A percentile compares a stretch with the other conserved stretches of the same genome.
Evolutionary conservation across 495 filamentous ascomycete species (phyloP).

Genomic region (Patellaria atrata): DNA sequence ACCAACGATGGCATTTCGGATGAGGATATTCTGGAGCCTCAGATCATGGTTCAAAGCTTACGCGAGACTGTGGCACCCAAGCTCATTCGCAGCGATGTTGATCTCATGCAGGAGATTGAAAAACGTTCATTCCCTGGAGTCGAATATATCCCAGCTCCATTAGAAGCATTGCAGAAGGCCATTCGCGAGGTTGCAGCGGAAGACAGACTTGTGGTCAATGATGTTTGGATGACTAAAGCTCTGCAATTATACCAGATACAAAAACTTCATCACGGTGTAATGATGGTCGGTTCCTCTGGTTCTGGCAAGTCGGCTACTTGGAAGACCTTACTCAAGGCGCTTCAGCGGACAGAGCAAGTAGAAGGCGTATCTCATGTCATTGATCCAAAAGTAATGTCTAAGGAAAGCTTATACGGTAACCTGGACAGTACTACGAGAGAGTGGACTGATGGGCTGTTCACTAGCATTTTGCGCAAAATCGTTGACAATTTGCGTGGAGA

Average conservation of each 20-base stretch:
- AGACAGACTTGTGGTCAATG: conserved; percentile 71
- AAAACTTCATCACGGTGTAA: conserved; percentile 93
- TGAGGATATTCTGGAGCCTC: conserved; percentile 74
- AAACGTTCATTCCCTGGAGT: conserved; percentile 79
- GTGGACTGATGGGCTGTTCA: conserved; percentile 98
- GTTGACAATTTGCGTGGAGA: conserved; percentile 97
- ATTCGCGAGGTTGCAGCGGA: conserved; percentile 72
- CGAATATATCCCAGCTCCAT: conserved; percentile 77
- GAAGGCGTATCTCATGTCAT: conserved; percentile 96
- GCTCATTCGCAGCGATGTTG: conserved; percentile 78
- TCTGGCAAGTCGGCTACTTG: conserved; percentile 90
- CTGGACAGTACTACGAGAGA: conserved; percentile 93
- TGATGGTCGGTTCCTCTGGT: conserved; percentile 97
- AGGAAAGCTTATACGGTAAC: conserved; percentile 88
- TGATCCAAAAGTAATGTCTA: conserved; percentile 99
- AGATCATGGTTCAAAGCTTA: conserved; percentile 96
- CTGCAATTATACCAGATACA: conserved; percentile 96
- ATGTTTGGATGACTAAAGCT: conserved; percentile 92
- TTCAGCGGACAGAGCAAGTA: conserved; percentile 77
- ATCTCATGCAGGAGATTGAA: conserved; percentile 76
- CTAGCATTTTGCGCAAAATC: conserved; percentile 92
- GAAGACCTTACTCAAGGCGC: conserved; percentile 83
- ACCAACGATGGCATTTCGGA: conserved; percentile 42
- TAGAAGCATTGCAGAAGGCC: conserved; percentile 61
- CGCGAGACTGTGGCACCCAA: conserved; percentile 98